A percentile compares a stretch with the other conserved stretches of the same genome.
phyloP scores from a whole-genome alignment of 2,329 filamentous ascomycete species.

The Thielaviopsis cerberus region DNA sequence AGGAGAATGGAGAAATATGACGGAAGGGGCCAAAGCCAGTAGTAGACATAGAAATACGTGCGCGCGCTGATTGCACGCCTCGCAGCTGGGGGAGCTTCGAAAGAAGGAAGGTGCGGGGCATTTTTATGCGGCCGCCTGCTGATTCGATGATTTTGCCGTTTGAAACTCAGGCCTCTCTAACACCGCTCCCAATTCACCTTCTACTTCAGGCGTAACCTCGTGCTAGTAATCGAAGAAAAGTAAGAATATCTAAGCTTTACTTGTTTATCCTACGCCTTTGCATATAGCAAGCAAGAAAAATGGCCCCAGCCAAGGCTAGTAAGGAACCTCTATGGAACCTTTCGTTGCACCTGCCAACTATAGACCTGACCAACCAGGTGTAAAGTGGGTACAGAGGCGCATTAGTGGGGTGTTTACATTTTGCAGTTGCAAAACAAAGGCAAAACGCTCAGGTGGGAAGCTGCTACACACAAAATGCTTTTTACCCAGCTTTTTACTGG shows the following conservation, averaged over 20 bases:
- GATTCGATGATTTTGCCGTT: constrained; percentile 16
- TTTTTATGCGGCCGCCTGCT: constrained; percentile 15
- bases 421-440: not conserved
- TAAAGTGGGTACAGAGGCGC: not conserved
- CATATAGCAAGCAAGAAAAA: not conserved
- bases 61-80: not conserved
- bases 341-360: not conserved
- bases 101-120: constrained; percentile 29
- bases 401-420: not conserved
- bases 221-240: not conserved
- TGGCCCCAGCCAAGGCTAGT: not conserved
- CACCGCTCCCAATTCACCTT: not conserved
- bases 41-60: constrained; percentile 9
- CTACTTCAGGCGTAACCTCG: not conserved
- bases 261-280: not conserved
- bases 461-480: not conserved
- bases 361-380: not conserved
- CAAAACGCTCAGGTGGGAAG: not conserved
- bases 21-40: constrained; percentile 3
- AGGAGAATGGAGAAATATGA: constrained; percentile 7
- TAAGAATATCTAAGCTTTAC: not conserved
- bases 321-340: not conserved
- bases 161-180: constrained; percentile 6
- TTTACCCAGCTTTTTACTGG: not conserved
- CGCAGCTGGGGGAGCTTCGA: constrained; percentile 8